Percentiles rank a stretch among this genome's conserved stretches.
Evolutionary conservation across 495 filamentous ascomycete genomes (phyloP).

Genomic region (Aspergillus coremiiformis): DNA sequence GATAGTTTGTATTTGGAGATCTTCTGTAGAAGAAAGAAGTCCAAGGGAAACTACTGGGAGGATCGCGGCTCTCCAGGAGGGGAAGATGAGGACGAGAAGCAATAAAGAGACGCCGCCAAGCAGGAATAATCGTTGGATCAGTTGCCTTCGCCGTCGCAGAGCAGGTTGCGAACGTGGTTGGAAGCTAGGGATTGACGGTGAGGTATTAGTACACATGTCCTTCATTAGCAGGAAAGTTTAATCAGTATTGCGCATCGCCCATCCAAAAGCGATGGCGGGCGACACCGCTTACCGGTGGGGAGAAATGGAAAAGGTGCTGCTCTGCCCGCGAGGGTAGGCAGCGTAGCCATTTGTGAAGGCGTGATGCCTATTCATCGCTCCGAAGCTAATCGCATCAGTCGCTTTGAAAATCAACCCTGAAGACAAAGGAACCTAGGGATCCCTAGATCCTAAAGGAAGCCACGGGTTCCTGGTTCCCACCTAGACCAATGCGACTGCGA

Average conservation of each 20-base stretch:
- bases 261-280: slow-evolving; percentile 1
- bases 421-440: slow-evolving; percentile 5
- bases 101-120: slow-evolving; percentile 46
- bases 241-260: neutral
- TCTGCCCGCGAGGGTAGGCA: slow-evolving; percentile 52
- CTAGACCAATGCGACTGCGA: neutral
- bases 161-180: slow-evolving; percentile 75
- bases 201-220: neutral
- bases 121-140: slow-evolving; percentile 59
- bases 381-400: slow-evolving; percentile 23
- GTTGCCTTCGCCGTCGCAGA: slow-evolving; percentile 63
- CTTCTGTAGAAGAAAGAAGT: slow-evolving; percentile 57
- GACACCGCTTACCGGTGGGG: slow-evolving; percentile 68
- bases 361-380: slow-evolving; percentile 51
- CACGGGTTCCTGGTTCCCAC: neutral
- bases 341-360: slow-evolving; percentile 71
- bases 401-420: slow-evolving; percentile 9
- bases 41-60: slow-evolving; percentile 58
- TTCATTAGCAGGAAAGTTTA: neutral
- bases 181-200: slow-evolving; percentile 52
- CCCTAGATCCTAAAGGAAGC: slow-evolving; percentile 8
- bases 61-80: slow-evolving; percentile 62
- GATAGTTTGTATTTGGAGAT: slow-evolving; percentile 82
- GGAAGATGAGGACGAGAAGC: slow-evolving; percentile 60
- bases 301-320: slow-evolving; percentile 75